Conservation (phyloP, 345 rosid genomes). For the Eucalyptus pumila region DNA sequence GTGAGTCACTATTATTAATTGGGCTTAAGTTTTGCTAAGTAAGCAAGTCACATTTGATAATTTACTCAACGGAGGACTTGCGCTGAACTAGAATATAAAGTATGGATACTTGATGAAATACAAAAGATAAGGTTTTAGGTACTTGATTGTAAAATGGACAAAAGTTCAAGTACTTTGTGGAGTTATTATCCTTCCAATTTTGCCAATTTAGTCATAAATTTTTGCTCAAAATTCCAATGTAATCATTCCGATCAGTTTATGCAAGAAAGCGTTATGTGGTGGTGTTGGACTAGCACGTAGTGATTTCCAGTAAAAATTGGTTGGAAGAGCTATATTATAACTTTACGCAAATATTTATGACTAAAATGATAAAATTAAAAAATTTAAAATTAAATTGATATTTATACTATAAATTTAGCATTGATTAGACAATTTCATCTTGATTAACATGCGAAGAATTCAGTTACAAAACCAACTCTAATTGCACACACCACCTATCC, state of each 20-base stretch:
- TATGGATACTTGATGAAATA: too few relatives aligned
- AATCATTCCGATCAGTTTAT: accelerated
- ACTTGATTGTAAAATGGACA: neutral
- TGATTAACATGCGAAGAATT: neutral
- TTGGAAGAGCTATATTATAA: neutral
- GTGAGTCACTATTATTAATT: too few relatives aligned
- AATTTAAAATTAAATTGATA: neutral
- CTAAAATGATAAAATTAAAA: neutral
- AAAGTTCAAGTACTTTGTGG: neutral
- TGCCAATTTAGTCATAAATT: neutral
- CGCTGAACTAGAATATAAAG: too few relatives aligned
- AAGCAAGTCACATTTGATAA: too few relatives aligned
- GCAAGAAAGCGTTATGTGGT: neutral
- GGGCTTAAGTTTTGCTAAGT: too few relatives aligned
- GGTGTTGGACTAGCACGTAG: neutral
- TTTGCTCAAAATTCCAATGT: neutral
- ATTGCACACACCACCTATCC: neutral
- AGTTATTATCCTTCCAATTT: neutral
- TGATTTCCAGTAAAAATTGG: neutral
- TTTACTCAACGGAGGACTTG: too few relatives aligned
- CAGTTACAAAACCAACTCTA: neutral
- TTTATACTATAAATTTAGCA: neutral
- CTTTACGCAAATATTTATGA: neutral
- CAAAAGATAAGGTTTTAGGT: too few relatives aligned
- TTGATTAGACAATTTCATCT: neutral